Base-by-base conservation (phyloP, 352 stramenopile genomes). In the Globisporangium heterothallicum region DNA sequence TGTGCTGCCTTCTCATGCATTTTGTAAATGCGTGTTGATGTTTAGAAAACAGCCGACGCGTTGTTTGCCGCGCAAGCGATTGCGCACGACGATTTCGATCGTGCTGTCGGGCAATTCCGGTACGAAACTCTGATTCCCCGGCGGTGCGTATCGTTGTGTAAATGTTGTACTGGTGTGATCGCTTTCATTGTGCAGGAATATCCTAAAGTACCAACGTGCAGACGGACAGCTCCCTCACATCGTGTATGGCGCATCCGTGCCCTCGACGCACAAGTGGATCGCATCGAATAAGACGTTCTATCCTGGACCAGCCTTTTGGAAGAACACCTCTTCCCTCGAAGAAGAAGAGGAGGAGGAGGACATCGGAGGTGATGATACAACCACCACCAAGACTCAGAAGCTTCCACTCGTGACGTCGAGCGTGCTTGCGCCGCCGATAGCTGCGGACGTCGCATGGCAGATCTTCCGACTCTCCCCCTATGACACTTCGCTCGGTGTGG, bases 401-500 rank as follows among this genome's bases (percentile, higher is more conserved):
- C n/a, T n/a, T n/a, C n/a, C 24, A 16, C 18, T 47, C 18, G 43
- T 77, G 1, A 61, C 69, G 4, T 88, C 83, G 1, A 84, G 68
- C 5, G 64, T 94, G 35, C 64, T 84, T 8, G 79, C 81, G 13
- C 79, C 84, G 27, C 84, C 84, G 2, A 73, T 92, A 40, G 81
- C 74, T 22, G 78, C 75, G 6, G 79, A 94, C 42, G 73, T 90
- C 8, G 84, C 66, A n/a, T 88, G 79, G 74, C 73, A 91, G 49
- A 86, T 94, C 45, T 94, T 90, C 55, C 73, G 74, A 6, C 58
- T 94, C n/a, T 74, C 81, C 7, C 84, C 84, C 26, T 86, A 86
- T 42, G 84, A 94, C 41, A 86, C 74, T 0, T 64, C 67, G 27
- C 63, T 94, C 41, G 80, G 78, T 10, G 73, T 78, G 4, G 70